phyloP scores from a whole-genome alignment of 495 filamentous ascomycete genomes.

The Tuber calosporum region DNA sequence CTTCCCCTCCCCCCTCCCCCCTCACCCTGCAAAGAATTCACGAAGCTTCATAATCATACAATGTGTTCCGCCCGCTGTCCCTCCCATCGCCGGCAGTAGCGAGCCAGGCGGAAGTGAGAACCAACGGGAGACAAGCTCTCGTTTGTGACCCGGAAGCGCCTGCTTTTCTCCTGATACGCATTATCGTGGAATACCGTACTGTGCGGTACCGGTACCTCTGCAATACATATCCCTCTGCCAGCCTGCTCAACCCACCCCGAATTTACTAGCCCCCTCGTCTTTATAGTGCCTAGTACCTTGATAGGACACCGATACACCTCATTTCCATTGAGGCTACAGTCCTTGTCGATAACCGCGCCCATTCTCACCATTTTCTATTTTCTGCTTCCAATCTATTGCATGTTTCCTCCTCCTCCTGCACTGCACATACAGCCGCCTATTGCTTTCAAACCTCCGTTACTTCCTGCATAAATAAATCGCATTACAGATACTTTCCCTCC shows the following conservation, averaged over 20 bases:
- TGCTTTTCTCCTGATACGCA: background rate
- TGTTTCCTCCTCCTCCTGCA: background rate
- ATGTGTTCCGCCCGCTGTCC: background rate
- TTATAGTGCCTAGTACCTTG: background rate
- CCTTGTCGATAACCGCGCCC: background rate
- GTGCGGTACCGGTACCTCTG: background rate
- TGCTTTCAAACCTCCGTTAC: background rate
- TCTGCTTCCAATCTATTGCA: background rate
- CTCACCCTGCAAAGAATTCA: background rate
- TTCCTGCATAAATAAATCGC: constrained; percentile 4
- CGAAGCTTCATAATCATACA: background rate
- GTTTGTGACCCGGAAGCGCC: background rate
- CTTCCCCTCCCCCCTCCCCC: too few relatives aligned
- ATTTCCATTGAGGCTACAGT: background rate
- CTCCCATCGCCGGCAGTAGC: constrained; percentile 2
- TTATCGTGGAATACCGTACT: background rate
- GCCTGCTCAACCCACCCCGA: background rate
- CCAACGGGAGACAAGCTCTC: background rate
- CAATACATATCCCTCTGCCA: background rate
- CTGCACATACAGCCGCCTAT: background rate
- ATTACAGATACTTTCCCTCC: background rate
- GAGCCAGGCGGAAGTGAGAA: background rate
- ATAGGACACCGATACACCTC: background rate
- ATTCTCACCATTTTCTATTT: background rate
- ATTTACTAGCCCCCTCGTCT: background rate